Conservation (phyloP, 768 basidiomycete genomes). For the Leucogyrophana mollusca region DNA sequence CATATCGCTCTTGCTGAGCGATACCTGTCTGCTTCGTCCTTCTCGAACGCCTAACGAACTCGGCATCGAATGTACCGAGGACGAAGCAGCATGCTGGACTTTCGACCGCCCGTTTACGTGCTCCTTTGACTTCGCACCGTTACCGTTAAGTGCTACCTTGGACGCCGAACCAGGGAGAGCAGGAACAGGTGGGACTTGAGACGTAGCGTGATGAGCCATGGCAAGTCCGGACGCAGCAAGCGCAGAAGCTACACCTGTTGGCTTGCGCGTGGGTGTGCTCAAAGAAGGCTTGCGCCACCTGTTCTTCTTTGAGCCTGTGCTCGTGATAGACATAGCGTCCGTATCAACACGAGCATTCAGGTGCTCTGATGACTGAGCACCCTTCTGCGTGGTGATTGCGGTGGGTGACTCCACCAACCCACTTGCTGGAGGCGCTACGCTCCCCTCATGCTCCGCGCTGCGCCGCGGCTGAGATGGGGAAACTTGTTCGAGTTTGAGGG, state of each 20-base stretch:
- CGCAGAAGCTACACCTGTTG: conserved; percentile 63
- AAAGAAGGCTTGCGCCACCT: conserved; percentile 13
- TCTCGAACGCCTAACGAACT: conserved; percentile 1
- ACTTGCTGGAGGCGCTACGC: neutral
- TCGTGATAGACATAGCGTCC: conserved; percentile 24
- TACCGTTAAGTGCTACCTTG: conserved; percentile 16
- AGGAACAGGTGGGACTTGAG: conserved; percentile 42
- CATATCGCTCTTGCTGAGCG: conserved; percentile 19
- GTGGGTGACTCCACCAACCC: conserved; percentile 23
- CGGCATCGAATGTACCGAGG: conserved; percentile 13
- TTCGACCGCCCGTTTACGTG: conserved; percentile 3
- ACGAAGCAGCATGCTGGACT: conserved; percentile 2
- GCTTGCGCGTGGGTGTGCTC: conserved; percentile 27
- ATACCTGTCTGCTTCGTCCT: conserved; percentile 16
- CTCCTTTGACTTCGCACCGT: conserved; percentile 10
- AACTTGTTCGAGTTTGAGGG: conserved; percentile 21
- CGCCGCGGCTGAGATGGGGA: conserved; percentile 7
- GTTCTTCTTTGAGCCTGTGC: conserved; percentile 23
- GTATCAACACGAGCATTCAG: conserved; percentile 14
- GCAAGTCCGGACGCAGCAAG: conserved; percentile 65
- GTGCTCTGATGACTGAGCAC: conserved; percentile 15
- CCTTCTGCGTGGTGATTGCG: conserved; percentile 5
- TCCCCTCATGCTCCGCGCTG: conserved; percentile 22
- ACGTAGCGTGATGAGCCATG: conserved; percentile 53
- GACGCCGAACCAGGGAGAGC: conserved; percentile 11